These are phyloP conservation scores for Lactarius akahatsu DNA, from an alignment of 768 basidiomycete genomes.

Conservation along the genomic window DNA sequence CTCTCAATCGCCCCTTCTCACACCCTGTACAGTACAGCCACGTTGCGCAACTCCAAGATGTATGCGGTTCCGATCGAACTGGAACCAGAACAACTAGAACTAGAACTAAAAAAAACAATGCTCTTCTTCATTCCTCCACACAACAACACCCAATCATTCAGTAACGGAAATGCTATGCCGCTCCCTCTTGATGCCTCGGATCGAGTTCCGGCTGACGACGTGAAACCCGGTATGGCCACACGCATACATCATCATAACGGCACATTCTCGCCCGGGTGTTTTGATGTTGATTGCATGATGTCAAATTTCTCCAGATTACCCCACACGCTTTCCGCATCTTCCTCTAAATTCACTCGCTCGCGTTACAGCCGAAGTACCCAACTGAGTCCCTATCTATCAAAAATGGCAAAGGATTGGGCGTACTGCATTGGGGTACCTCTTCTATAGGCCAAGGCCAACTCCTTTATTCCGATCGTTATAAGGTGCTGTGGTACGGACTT, in stretches of 20 bases:
- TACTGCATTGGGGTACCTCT: background rate
- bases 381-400: background rate
- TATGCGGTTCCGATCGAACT: background rate
- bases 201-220: background rate
- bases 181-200: background rate
- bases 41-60: background rate
- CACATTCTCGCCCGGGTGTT: conserved; percentile 1
- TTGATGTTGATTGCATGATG: background rate
- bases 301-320: conserved; percentile 17
- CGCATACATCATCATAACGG: conserved; percentile 14
- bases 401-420: background rate
- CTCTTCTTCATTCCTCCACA: background rate
- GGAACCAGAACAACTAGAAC: background rate
- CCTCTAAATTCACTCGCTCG: background rate
- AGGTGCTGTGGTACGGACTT: conserved; percentile 2
- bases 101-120: background rate
- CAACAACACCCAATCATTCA: background rate
- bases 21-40: background rate
- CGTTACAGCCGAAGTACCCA: background rate
- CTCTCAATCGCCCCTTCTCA: conserved; percentile 3
- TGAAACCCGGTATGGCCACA: background rate
- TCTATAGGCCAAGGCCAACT: background rate
- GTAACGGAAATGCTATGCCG: background rate
- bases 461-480: background rate
- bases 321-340: background rate